Conservation (phyloP, 2,329 filamentous ascomycete species). For the Pestalotiopsis sp. region DNA sequence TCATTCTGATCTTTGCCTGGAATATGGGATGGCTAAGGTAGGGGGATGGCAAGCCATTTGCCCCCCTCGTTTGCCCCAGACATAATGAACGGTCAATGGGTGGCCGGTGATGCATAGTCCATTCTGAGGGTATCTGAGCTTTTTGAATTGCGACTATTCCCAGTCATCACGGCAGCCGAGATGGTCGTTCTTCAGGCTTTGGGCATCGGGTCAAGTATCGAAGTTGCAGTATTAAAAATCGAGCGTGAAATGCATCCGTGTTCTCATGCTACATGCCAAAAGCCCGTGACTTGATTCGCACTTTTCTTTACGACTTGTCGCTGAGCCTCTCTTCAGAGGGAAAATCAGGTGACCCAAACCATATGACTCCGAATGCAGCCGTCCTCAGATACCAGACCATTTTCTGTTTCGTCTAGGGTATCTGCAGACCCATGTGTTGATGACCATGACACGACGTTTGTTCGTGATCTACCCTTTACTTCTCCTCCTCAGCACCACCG, state of each 20-base stretch:
- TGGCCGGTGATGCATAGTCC: not conserved
- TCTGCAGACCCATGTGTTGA: slow-evolving; percentile 39
- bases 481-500: slow-evolving; percentile 68
- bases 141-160: not conserved
- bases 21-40: no score
- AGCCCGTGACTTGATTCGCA: slow-evolving; percentile 18
- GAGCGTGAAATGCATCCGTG: slow-evolving; percentile 12
- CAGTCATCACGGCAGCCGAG: not conserved
- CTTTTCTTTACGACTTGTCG: slow-evolving; percentile 16
- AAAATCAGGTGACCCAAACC: slow-evolving; percentile 52
- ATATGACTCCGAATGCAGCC: slow-evolving; percentile 63
- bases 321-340: slow-evolving; percentile 20
- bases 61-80: no score
- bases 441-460: slow-evolving; percentile 20
- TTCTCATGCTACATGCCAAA: slow-evolving; percentile 16
- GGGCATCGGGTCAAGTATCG: not conserved
- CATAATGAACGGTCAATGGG: no score
- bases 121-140: not conserved
- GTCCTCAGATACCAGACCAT: slow-evolving; percentile 35
- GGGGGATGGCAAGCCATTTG: no score
- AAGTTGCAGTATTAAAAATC: slow-evolving; percentile 3
- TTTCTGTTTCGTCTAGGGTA: slow-evolving; percentile 36
- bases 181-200: not conserved
- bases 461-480: slow-evolving; percentile 40
- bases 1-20: no score